Percentiles rank a stretch among this genome's conserved stretches.
These are phyloP conservation scores for Platanus orientalis DNA, from an alignment of 164 flowering plant genomes.

Conservation along the genomic window DNA sequence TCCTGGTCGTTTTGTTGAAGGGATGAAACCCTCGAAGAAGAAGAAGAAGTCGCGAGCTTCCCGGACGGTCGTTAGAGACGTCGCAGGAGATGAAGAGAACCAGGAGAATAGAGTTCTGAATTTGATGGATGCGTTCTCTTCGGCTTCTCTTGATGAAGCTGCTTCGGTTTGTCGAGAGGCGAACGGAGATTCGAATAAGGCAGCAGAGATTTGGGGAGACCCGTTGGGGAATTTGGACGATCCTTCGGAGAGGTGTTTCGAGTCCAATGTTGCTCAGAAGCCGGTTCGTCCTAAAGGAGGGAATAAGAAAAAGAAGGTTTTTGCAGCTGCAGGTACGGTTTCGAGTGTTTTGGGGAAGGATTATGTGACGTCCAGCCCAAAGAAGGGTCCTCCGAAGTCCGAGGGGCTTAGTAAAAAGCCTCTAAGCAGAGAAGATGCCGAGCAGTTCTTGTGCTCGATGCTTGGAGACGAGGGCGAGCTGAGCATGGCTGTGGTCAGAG, in stretches of 20 bases:
- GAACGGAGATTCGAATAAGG: slow-evolving; percentile 36
- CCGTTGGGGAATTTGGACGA: slow-evolving; percentile 20
- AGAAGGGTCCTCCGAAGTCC: too few species aligned
- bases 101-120: slow-evolving; percentile 14
- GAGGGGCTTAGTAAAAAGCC: slow-evolving; percentile 20
- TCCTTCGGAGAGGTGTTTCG: slow-evolving; percentile 34
- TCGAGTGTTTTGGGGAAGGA: slow-evolving; percentile 72
- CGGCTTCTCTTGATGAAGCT: slow-evolving; percentile 36
- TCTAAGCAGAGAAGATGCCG: slow-evolving; percentile 39
- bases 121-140: slow-evolving; percentile 41
- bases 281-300: slow-evolving; percentile 21
- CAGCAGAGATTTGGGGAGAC: slow-evolving; percentile 39
- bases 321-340: slow-evolving; percentile 68
- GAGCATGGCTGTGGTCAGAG: slow-evolving; percentile 71
- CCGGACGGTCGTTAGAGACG: background rate
- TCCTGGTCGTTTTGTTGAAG: background rate
- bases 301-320: slow-evolving; percentile 41
- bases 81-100: background rate
- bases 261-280: slow-evolving; percentile 12
- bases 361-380: slow-evolving; percentile 33
- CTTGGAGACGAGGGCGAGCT: slow-evolving; percentile 64
- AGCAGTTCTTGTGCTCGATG: slow-evolving; percentile 76
- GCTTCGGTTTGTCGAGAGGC: slow-evolving; percentile 36
- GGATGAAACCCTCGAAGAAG: slow-evolving; percentile 29
- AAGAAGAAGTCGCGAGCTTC: slow-evolving; percentile 33